Evolutionary conservation across 495 filamentous ascomycete species (phyloP).

Genomic region (Penicillium simplicissimum): DNA sequence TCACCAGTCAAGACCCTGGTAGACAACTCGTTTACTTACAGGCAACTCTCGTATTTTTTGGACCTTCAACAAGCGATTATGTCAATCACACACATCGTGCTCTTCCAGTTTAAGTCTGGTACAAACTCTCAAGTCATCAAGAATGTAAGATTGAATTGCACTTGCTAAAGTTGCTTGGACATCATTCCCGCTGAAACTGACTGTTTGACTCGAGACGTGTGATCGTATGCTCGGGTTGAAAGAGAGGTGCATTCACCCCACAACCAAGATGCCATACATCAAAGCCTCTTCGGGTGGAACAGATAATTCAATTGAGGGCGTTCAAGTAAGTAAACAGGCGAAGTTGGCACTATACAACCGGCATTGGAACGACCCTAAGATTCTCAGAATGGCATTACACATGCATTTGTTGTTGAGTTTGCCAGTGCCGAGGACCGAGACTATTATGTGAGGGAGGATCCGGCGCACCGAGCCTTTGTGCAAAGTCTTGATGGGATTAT

Average conservation of each 20-base stretch:
- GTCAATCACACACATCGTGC: slow-evolving; percentile 59
- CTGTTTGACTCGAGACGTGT: slow-evolving; percentile 24
- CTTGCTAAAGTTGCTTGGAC: neutral
- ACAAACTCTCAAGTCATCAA: slow-evolving; percentile 41
- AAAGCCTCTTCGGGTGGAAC: slow-evolving; percentile 56
- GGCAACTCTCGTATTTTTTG: too few species aligned
- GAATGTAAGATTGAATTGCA: slow-evolving; percentile 41
- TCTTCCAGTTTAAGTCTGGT: slow-evolving; percentile 60
- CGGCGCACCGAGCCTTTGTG: slow-evolving; percentile 40
- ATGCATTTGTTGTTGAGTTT: slow-evolving; percentile 48
- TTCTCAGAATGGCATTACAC: slow-evolving; percentile 29
- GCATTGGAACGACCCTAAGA: neutral
- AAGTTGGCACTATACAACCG: too few species aligned
- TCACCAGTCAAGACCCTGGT: neutral
- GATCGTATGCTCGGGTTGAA: slow-evolving; percentile 40
- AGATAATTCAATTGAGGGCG: slow-evolving; percentile 65
- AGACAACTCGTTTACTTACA: neutral
- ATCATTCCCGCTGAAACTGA: slow-evolving; percentile 6
- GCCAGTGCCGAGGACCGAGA: slow-evolving; percentile 39
- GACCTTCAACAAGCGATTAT: slow-evolving; percentile 25
- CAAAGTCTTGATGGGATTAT: slow-evolving; percentile 32
- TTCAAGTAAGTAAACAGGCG: slow-evolving; percentile 48
- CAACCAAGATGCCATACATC: slow-evolving; percentile 50
- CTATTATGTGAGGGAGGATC: slow-evolving; percentile 46
- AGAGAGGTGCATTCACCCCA: slow-evolving; percentile 45